A percentile compares a stretch with the other conserved stretches of the same genome.
Conservation (phyloP, 23 red algal genomes). For the Pyropia yezoensis region DNA sequence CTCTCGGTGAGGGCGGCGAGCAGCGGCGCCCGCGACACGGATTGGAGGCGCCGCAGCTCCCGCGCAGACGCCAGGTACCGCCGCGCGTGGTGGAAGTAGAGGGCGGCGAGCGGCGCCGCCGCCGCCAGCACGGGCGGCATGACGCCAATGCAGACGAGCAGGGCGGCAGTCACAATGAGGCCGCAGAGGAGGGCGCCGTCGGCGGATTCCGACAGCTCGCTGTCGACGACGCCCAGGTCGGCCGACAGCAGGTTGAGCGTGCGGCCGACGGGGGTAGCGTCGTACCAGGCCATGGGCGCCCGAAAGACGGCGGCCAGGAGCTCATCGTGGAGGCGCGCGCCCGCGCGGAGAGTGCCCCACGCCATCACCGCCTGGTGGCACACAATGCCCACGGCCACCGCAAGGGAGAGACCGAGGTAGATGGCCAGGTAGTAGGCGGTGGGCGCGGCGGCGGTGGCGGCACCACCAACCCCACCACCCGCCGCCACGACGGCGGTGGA, state of each 20-base stretch:
- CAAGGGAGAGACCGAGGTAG: slow-evolving; percentile 18
- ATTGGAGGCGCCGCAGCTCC: slow-evolving; percentile 30
- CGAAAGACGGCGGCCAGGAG: slow-evolving; percentile 26
- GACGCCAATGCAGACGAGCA: not conserved
- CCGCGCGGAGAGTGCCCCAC: slow-evolving; percentile 11
- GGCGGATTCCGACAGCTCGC: slow-evolving; percentile 23
- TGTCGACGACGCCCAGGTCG: slow-evolving; percentile 40
- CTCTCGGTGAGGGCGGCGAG: slow-evolving; percentile 37
- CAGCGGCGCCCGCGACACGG: slow-evolving; percentile 23
- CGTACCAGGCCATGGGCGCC: slow-evolving; percentile 37
- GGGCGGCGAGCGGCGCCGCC: slow-evolving; percentile 11
- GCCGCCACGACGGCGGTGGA: slow-evolving; percentile 2
- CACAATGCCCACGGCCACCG: slow-evolving; percentile 5
- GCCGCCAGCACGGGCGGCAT: slow-evolving; percentile 12
- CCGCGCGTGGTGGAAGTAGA: slow-evolving; percentile 14
- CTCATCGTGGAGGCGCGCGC: slow-evolving; percentile 9
- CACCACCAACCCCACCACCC: too few relatives aligned
- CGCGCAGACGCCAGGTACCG: slow-evolving; percentile 24
- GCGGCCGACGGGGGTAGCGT: slow-evolving; percentile 43
- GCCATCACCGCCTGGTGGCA: slow-evolving; percentile 10
- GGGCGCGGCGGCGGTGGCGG: not conserved
- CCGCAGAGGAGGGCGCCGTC: slow-evolving; percentile 12
- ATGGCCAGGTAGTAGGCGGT: slow-evolving; percentile 33
- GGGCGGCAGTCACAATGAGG: slow-evolving; percentile 8
- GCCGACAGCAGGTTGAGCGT: slow-evolving; percentile 37